Conservation (phyloP, 306 rosid genomes). For the Vigna mungo region DNA sequence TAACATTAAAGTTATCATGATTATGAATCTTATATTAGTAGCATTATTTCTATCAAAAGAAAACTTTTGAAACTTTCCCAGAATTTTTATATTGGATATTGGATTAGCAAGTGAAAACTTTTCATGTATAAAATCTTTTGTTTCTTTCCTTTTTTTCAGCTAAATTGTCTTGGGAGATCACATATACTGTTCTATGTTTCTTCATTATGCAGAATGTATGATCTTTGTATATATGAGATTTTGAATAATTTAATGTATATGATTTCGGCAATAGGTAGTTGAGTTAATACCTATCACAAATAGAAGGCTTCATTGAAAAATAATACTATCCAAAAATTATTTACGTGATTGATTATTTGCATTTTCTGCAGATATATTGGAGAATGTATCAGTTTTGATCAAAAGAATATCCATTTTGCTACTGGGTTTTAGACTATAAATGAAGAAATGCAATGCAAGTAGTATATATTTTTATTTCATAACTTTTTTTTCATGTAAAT, state of each 20-base stretch:
- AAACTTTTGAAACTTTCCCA: no score
- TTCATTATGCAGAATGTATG: neutral
- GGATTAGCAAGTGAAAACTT: no score
- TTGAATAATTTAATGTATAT: neutral
- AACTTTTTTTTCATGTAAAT: neutral
- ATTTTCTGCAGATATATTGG: neutral
- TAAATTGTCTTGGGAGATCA: neutral
- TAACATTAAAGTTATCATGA: neutral
- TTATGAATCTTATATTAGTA: no score
- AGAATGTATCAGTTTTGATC: neutral
- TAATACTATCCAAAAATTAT: neutral
- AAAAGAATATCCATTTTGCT: neutral
- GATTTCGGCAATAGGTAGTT: neutral
- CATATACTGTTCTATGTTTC: neutral
- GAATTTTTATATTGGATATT: no score
- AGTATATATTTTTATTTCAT: neutral
- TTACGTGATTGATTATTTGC: neutral
- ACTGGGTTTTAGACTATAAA: neutral
- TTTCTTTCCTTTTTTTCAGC: no score
- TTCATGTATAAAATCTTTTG: no score
- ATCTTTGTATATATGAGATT: neutral
- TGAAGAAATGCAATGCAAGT: neutral
- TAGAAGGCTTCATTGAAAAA: neutral
- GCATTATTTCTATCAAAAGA: no score
- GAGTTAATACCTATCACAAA: neutral